A percentile compares a stretch with the other conserved stretches of the same genome.
phyloP scores from a whole-genome alignment of 371 early-diverging fungal species.

The Smittium culicis region DNA sequence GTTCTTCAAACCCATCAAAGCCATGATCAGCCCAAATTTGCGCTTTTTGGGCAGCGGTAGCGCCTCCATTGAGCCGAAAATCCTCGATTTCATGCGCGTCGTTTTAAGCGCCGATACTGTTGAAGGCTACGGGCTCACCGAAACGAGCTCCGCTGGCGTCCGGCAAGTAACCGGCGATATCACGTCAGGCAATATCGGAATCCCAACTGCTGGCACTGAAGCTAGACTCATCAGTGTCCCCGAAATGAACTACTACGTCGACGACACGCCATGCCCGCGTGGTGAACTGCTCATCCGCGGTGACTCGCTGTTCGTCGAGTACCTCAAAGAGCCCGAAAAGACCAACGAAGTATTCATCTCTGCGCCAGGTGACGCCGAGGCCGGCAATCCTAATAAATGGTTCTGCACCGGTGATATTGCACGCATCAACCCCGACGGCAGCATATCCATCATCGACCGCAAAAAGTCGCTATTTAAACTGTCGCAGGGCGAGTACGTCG shows the following conservation, averaged over 20 bases:
- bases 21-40: conserved; percentile 82
- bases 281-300: conserved; percentile 92
- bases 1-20: conserved; percentile 73
- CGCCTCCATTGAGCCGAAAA: conserved; percentile 77
- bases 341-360: conserved; percentile 56
- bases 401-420: conserved; percentile 96
- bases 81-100: conserved; percentile 74
- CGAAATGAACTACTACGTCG: conserved; percentile 70
- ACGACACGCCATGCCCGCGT: conserved; percentile 72
- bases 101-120: conserved; percentile 66
- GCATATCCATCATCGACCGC: conserved; percentile 76
- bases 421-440: conserved; percentile 53
- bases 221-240: conserved; percentile 83
- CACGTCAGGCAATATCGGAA: conserved; percentile 74
- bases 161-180: conserved; percentile 38
- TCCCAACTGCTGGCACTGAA: conserved; percentile 54
- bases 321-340: conserved; percentile 69
- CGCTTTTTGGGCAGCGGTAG: conserved; percentile 58
- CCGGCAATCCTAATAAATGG: no score
- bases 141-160: conserved; percentile 54
- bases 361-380: no score
- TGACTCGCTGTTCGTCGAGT: conserved; percentile 63
- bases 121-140: conserved; percentile 95
- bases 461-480: conserved; percentile 98
- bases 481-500: conserved; percentile 94